phyloP scores from a whole-genome alignment of 1,284 basidiomycete genomes.

The Gomphus bonarii region DNA sequence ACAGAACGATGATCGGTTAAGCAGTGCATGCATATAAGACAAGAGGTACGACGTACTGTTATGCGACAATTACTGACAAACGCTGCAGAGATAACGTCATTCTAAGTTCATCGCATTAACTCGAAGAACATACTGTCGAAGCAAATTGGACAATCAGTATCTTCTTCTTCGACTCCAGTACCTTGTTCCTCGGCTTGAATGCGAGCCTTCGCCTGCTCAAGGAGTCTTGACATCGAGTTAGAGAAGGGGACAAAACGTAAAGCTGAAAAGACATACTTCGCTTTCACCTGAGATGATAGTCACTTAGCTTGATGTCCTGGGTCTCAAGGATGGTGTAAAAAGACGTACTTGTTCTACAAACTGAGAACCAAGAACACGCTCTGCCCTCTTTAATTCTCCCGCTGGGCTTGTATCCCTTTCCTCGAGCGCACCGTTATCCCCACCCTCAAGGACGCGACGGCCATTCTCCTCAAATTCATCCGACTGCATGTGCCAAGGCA shows the following conservation, averaged over 20 bases:
- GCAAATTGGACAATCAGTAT: constrained; percentile 19
- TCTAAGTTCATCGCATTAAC: background rate
- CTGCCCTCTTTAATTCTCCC: constrained; percentile 46
- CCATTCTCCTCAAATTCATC: constrained; percentile 4
- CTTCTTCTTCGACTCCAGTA: constrained; percentile 11
- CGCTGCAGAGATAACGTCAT: background rate
- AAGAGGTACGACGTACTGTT: background rate
- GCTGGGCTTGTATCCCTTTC: constrained; percentile 37
- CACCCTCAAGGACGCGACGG: constrained; percentile 18
- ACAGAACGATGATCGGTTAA: background rate
- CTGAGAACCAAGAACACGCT: constrained; percentile 38
- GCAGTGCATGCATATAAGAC: background rate
- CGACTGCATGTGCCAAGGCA: background rate
- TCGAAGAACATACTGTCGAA: constrained; percentile 20
- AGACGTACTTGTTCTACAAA: constrained; percentile 41
- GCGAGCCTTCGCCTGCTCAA: constrained; percentile 9
- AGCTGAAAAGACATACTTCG: constrained; percentile 20
- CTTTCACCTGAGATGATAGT: constrained; percentile 26
- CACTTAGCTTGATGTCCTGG: background rate
- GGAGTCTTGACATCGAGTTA: constrained; percentile 11
- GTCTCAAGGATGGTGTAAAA: background rate
- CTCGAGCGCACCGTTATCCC: constrained; percentile 34
- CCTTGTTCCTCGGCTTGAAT: constrained; percentile 12
- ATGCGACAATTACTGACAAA: constrained; percentile 8
- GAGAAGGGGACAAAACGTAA: background rate